Conservation (phyloP, 2,329 filamentous ascomycete genomes). For the Didymella arachidicola region DNA sequence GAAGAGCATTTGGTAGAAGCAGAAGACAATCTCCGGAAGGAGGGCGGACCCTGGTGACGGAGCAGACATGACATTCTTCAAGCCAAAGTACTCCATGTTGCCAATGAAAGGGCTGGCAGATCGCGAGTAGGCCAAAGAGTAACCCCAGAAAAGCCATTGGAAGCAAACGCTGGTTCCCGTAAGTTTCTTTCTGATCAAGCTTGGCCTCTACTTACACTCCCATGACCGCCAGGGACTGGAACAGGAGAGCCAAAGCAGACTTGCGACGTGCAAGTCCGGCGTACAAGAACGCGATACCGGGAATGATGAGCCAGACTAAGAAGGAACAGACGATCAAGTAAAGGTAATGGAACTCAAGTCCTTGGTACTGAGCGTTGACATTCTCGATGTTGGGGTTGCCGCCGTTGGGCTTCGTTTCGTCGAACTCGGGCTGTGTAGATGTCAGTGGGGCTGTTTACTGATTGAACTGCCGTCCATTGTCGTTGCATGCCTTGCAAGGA, state of each 20-base stretch:
- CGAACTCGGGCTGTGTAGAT: constrained; percentile 49
- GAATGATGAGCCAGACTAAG: constrained; percentile 72
- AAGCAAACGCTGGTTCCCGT: constrained; percentile 54
- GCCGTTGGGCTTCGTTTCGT: constrained; percentile 58
- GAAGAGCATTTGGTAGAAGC: constrained; percentile 71
- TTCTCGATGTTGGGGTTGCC: constrained; percentile 63
- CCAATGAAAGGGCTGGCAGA: constrained; percentile 69
- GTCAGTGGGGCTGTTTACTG: constrained; percentile 10
- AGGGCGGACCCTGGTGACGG: constrained; percentile 65
- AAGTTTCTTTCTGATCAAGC: background rate
- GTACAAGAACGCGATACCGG: constrained; percentile 71
- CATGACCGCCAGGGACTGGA: constrained; percentile 67
- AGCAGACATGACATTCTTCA: constrained; percentile 67
- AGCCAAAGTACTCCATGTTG: constrained; percentile 66
- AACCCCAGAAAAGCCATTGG: constrained; percentile 72
- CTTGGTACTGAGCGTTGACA: constrained; percentile 66
- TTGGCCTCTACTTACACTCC: constrained; percentile 53
- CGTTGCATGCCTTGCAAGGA: background rate
- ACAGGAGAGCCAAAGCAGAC: constrained; percentile 67
- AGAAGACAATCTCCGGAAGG: constrained; percentile 72
- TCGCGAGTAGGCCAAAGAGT: constrained; percentile 68
- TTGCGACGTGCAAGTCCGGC: constrained; percentile 69
- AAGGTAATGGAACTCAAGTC: constrained; percentile 67
- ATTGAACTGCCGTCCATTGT: background rate
- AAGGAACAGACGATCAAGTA: constrained; percentile 67